Base-by-base conservation (phyloP, 2,329 filamentous ascomycete species). In the Pseudovirgaria hyperparasitica region DNA sequence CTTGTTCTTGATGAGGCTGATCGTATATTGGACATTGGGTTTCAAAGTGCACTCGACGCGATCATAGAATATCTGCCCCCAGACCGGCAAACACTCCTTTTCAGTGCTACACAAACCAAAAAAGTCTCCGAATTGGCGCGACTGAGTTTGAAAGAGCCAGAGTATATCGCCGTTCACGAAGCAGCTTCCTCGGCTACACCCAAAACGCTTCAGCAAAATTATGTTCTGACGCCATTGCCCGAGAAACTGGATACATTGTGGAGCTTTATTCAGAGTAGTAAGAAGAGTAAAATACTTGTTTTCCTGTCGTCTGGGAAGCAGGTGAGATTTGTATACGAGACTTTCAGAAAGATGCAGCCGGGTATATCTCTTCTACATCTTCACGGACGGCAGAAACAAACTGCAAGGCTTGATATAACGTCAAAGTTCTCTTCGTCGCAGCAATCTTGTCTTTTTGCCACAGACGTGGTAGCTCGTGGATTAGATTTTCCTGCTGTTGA, bases 1-100 rank as follows among this genome's bases (percentile, higher is more conserved):
- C 62, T 98, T 26, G 86, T 98, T 0, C 63, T 98, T 30, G 90
- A 98, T 44, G 90, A 98, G 54, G 90, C 90, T 3, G 90, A 98
- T 53, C 73, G 90, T 20, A 94, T 94, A 46, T 75, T 98, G 68
- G 90, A 98, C 47, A 90, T 96, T 84, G 90, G 90, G 5, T 98
- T 98, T 52, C 78, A 92, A 54, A 64, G 67, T 5, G 82, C 82
- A 1, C 76, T 98, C 4, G 90, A 98, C 55, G 90, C 90, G 1
- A 80, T 98, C 26, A 60, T 98, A 16, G 85, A 92, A 35, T 92
- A 96, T 49, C 63, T 98, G 2, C 90, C 90, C 1, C 76, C 73
- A 42, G 63, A 77, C 16, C 68, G 90, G 35, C 90, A 98, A 57
- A 98, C 90, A 0, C 66, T 98, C 48, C 71, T 98, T 7, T 98